Percentiles rank a stretch among this genome's conserved stretches.
These are phyloP conservation scores for Agapanthus africanus DNA, from an alignment of 106 monocot genomes.

Conservation along the genomic window DNA sequence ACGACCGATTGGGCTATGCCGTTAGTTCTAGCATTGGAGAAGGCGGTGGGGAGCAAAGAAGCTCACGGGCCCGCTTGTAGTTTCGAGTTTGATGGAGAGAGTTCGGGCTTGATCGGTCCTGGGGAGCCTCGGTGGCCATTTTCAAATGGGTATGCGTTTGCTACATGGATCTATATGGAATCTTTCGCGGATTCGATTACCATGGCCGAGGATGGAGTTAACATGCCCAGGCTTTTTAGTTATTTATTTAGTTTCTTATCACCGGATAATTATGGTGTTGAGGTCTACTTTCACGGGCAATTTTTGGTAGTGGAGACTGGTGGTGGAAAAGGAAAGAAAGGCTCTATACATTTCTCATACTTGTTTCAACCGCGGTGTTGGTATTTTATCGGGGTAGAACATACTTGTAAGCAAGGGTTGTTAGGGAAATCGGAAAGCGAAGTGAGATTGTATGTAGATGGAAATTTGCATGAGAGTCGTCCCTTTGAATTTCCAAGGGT, in stretches of 20 bases:
- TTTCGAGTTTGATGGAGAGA: conserved; percentile 95
- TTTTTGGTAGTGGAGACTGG: conserved; percentile 88
- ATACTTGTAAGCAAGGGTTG: conserved; percentile 72
- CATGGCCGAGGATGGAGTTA: conserved; percentile 62
- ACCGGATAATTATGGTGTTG: conserved; percentile 77
- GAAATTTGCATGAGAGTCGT: conserved; percentile 74
- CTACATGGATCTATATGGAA: conserved; percentile 92
- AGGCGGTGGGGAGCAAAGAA: conserved; percentile 64
- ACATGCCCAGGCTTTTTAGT: conserved; percentile 93
- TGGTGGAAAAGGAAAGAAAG: conserved; percentile 77
- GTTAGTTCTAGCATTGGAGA: conserved; percentile 72
- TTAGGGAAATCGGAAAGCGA: conserved; percentile 89
- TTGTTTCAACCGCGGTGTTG: conserved; percentile 80
- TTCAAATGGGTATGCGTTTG: conserved; percentile 85
- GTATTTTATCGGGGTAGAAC: conserved; percentile 94
- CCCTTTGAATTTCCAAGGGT: conserved; percentile 80
- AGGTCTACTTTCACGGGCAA: conserved; percentile 96
- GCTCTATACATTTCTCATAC: conserved; percentile 74
- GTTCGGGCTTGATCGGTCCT: conserved; percentile 84
- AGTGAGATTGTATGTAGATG: conserved; percentile 82
- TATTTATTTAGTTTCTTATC: conserved; percentile 90
- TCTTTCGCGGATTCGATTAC: conserved; percentile 31
- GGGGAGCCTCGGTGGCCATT: conserved; percentile 96
- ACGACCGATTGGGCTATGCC: conserved; percentile 51
- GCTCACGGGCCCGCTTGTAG: conserved; percentile 57